Conservation (phyloP, 2,329 filamentous ascomycete genomes). For the Cytospora mali region DNA sequence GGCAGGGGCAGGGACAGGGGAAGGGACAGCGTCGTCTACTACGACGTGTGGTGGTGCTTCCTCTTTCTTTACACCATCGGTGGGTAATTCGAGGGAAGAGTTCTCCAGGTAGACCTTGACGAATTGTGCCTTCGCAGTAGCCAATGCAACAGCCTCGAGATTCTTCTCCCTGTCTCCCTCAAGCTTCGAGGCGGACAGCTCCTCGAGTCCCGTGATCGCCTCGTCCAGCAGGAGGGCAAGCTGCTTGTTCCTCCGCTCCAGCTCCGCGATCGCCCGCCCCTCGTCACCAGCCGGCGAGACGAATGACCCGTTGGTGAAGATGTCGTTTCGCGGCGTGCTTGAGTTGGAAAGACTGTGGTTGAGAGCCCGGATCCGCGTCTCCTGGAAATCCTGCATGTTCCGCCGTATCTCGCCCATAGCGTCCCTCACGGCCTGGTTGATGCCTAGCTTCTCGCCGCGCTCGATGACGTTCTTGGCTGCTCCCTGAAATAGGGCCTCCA, state of each 20-base stretch:
- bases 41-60: conserved; percentile 35
- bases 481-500: conserved; percentile 74
- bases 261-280: conserved; percentile 44
- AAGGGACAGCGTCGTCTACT: conserved; percentile 26
- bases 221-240: conserved; percentile 70
- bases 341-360: conserved; percentile 38
- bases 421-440: conserved; percentile 80
- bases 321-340: conserved; percentile 34
- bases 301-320: conserved; percentile 29
- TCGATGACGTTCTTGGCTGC: conserved; percentile 76
- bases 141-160: conserved; percentile 59
- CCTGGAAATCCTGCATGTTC: conserved; percentile 71
- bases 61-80: conserved; percentile 35
- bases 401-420: conserved; percentile 78
- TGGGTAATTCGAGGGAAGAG: conserved; percentile 39
- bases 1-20: neutral
- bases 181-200: conserved; percentile 54
- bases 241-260: conserved; percentile 68
- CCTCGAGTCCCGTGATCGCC: conserved; percentile 64
- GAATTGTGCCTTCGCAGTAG: conserved; percentile 65
- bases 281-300: conserved; percentile 35
- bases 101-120: conserved; percentile 65
- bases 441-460: conserved; percentile 73
- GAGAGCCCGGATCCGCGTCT: conserved; percentile 41
- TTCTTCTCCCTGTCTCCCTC: conserved; percentile 51